Conservation (phyloP, 768 basidiomycete genomes). For the Myochromella boudieri region DNA sequence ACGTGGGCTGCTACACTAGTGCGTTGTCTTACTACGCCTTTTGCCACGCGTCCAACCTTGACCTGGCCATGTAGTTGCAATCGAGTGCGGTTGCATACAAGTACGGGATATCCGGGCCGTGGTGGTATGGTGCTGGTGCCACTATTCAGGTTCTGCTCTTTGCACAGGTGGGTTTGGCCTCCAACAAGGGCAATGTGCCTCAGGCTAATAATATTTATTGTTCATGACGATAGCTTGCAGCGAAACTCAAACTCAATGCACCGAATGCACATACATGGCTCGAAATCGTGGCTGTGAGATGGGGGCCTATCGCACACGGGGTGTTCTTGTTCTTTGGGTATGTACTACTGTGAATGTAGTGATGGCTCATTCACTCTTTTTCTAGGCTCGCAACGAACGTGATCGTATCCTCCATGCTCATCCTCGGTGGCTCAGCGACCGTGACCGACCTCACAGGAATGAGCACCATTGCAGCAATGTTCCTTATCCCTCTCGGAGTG, state of each 20-base stretch:
- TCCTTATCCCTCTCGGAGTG: constrained; percentile 86
- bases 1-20: constrained; percentile 84
- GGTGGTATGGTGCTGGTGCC: constrained; percentile 93
- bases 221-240: constrained; percentile 63
- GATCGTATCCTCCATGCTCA: constrained; percentile 86
- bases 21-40: constrained; percentile 11
- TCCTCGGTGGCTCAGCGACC: constrained; percentile 82
- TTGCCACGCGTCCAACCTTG: background rate
- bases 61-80: constrained; percentile 47
- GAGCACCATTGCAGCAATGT: constrained; percentile 86
- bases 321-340: constrained; percentile 90
- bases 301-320: constrained; percentile 78
- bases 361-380: background rate
- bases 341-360: constrained; percentile 8
- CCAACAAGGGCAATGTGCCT: background rate
- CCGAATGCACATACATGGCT: constrained; percentile 88
- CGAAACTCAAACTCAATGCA: constrained; percentile 90
- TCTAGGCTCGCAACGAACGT: constrained; percentile 81
- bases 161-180: constrained; percentile 52
- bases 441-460: constrained; percentile 89
- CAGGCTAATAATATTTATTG: background rate
- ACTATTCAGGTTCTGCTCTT: constrained; percentile 90
- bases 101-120: constrained; percentile 81
- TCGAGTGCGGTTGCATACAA: constrained; percentile 84
- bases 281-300: constrained; percentile 79